Conservation (phyloP, 305 asterid genomes). For the Fraxinus nigra region DNA sequence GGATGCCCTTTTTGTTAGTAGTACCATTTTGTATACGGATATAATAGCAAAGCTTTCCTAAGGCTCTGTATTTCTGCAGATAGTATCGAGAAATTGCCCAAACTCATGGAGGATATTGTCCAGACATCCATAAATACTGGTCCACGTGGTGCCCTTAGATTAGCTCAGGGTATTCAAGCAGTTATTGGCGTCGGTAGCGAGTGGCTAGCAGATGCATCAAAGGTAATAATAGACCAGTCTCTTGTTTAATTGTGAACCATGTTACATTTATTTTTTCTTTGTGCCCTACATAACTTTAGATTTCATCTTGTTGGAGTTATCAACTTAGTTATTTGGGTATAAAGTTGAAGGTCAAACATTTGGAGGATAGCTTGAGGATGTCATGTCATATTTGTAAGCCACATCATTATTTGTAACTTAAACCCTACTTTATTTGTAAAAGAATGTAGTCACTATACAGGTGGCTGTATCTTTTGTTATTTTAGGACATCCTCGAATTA, state of each 20-base stretch:
- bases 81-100: conserved; percentile 74
- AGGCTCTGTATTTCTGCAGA: conserved; percentile 41
- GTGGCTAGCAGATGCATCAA: conserved; percentile 87
- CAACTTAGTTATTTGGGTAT: not conserved
- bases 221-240: conserved; percentile 40
- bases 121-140: conserved; percentile 93
- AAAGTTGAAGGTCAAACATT: not conserved
- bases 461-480: not conserved
- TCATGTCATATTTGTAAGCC: not conserved
- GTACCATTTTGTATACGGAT: not conserved
- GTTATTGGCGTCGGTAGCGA: conserved; percentile 89
- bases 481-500: not conserved
- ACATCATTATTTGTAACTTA: not conserved
- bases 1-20: not conserved
- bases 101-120: conserved; percentile 82
- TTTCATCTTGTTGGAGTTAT: conserved; percentile 1
- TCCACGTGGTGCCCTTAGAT: conserved; percentile 87
- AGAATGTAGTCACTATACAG: not conserved
- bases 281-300: not conserved
- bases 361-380: not conserved
- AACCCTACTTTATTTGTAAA: not conserved
- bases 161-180: conserved; percentile 97
- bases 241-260: not conserved
- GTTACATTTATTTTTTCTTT: not conserved
- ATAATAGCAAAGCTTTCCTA: not conserved